Conservation (phyloP, 805 yeast genomes). For the Kuraishia piskuri region DNA sequence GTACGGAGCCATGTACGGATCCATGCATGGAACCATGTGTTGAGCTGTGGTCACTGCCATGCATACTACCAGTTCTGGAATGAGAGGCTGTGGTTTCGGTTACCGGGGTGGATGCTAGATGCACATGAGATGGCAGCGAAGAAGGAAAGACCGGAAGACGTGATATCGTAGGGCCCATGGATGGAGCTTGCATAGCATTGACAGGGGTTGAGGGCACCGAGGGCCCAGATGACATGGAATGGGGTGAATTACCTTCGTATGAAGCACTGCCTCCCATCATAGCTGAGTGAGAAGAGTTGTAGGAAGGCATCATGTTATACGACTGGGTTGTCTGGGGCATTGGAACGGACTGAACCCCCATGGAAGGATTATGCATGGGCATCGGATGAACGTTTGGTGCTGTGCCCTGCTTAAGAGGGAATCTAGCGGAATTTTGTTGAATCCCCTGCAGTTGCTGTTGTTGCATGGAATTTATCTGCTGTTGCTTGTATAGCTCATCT, state of each 20-base stretch:
- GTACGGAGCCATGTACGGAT: too few relatives aligned
- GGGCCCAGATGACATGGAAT: neutral
- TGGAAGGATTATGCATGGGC: neutral
- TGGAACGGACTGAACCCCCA: neutral
- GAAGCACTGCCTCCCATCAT: neutral
- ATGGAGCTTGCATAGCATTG: neutral
- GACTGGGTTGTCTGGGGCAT: neutral
- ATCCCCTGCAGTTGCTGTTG: neutral
- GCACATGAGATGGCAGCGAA: neutral
- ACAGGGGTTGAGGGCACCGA: neutral
- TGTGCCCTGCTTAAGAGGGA: neutral
- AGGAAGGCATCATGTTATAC: neutral
- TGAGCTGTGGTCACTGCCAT: neutral
- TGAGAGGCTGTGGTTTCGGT: neutral
- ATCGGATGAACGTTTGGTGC: neutral
- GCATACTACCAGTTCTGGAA: neutral
- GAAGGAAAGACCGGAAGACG: neutral
- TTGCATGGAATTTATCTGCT: neutral
- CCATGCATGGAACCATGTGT: neutral
- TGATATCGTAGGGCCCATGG: neutral
- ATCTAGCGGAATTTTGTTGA: neutral
- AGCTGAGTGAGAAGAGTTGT: neutral
- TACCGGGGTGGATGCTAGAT: neutral
- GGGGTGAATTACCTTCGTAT: neutral
- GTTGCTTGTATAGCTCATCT: conserved; percentile 2